Evolutionary conservation across 345 rosid species (phyloP).

Genomic region (Eucalyptus caleyi): DNA sequence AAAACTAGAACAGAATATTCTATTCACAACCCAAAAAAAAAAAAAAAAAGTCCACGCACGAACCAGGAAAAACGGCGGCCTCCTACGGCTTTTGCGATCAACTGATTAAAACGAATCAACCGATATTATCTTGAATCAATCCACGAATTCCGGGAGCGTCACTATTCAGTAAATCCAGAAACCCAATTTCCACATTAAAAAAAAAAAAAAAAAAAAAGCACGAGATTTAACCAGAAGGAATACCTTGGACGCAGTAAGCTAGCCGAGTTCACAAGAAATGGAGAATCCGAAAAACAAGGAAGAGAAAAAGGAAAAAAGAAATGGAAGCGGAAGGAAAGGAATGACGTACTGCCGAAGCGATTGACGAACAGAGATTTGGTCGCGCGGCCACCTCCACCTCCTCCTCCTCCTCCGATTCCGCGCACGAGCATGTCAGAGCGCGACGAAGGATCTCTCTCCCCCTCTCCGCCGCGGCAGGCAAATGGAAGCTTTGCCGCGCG

Average conservation of each 20-base stretch:
- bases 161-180: background rate
- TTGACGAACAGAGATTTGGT: background rate
- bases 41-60: background rate
- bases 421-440: background rate
- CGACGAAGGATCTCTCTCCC: background rate
- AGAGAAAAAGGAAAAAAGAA: background rate
- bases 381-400: background rate
- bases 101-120: background rate
- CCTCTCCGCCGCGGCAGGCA: background rate
- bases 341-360: background rate
- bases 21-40: background rate
- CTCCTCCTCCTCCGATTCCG: background rate
- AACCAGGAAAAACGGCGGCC: background rate
- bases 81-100: background rate
- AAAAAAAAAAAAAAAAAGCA: no score
- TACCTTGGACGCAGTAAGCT: background rate
- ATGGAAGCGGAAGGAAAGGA: background rate
- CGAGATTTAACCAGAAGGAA: background rate
- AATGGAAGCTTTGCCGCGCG: background rate
- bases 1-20: background rate
- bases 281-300: background rate
- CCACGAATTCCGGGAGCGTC: background rate
- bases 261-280: background rate
- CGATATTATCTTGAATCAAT: background rate
- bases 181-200: background rate